Conservation (phyloP, 2,329 filamentous ascomycete genomes). For the Aspergillus aculeatus region DNA sequence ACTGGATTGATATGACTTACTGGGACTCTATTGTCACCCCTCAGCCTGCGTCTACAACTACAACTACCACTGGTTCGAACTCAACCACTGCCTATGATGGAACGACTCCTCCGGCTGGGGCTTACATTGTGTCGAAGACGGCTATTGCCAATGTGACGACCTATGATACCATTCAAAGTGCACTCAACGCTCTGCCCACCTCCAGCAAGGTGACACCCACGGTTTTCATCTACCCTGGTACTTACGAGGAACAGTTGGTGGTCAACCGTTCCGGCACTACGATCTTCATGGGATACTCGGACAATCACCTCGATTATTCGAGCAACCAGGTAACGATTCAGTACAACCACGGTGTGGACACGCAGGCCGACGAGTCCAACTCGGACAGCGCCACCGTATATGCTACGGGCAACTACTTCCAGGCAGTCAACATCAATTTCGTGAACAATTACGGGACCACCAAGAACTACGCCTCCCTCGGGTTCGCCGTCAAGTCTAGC, state of each 20-base stretch:
- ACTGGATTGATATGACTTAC: constrained; percentile 43
- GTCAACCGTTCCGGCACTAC: constrained; percentile 41
- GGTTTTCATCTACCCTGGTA: constrained; percentile 43
- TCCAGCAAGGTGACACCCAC: constrained; percentile 36
- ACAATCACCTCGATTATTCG: constrained; percentile 37
- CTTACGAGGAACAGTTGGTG: constrained; percentile 41
- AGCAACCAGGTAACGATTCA: constrained; percentile 39
- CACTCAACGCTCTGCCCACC: constrained; percentile 35
- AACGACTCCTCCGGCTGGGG: constrained; percentile 33
- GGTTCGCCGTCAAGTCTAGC: constrained; percentile 44
- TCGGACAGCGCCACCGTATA: constrained; percentile 43
- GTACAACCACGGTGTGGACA: constrained; percentile 38
- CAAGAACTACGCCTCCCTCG: constrained; percentile 40
- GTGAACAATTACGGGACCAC: constrained; percentile 39
- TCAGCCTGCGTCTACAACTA: constrained; percentile 21
- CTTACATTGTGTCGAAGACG: constrained; percentile 40
- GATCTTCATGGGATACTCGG: constrained; percentile 42
- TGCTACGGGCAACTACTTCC: constrained; percentile 42
- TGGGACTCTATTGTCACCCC: constrained; percentile 40
- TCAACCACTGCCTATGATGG: constrained; percentile 10
- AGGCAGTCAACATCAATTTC: constrained; percentile 44
- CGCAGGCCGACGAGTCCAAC: constrained; percentile 36
- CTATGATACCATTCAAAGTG: constrained; percentile 39
- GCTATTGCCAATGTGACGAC: constrained; percentile 35
- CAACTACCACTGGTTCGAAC: constrained; percentile 22